Base-by-base conservation (phyloP, 495 filamentous ascomycete species). In the Penicillium silybi region DNA sequence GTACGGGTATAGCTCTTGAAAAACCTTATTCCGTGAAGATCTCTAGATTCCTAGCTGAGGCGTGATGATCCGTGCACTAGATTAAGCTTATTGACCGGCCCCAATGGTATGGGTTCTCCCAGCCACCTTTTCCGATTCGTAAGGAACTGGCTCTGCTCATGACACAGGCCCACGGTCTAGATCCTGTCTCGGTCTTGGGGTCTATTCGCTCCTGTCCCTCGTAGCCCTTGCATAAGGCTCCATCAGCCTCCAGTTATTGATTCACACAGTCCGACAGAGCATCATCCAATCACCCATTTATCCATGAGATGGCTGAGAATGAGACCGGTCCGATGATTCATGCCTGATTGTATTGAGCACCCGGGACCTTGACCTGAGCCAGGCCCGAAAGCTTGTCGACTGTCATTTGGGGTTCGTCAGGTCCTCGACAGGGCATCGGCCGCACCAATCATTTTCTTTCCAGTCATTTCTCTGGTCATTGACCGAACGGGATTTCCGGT, bases 71-170 rank as follows among this genome's bases (percentile, higher is more conserved):
- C 47, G 47, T 40, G 41, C 53, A 50, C 53, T 50, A 46, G 35
- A 13, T 46, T 50, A 55, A 55, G 53, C 46, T 50, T 46, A 55
- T 50, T 29, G 35, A 44, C 46, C 41, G 41, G 46, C 10, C 3
- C 29, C 9, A n/a, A 40, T 40, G 20, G 52, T 40, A 32, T 45
- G 17, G 26, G 15, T 41, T 17, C 34, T 40, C n/a, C 46, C 34
- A 43, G 6, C 22, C 13, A 29, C 17, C 32, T 34, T 19, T 10
- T 20, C 16, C 19, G 6, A 34, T 15, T 11, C 6, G 6, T 35
- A 46, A 32, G 29, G 10, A 20, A 25, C 44, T 19, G 4, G 29
- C 3, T 43, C 19, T 5, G 8, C 35, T 49, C 23, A 17, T n/a
- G 15, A 11, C 38, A 40, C 23, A 37, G 11, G 7, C 44, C 22